These are phyloP conservation scores for Alternaria arbusti DNA, from an alignment of 2,329 filamentous ascomycete genomes.

Conservation along the genomic window DNA sequence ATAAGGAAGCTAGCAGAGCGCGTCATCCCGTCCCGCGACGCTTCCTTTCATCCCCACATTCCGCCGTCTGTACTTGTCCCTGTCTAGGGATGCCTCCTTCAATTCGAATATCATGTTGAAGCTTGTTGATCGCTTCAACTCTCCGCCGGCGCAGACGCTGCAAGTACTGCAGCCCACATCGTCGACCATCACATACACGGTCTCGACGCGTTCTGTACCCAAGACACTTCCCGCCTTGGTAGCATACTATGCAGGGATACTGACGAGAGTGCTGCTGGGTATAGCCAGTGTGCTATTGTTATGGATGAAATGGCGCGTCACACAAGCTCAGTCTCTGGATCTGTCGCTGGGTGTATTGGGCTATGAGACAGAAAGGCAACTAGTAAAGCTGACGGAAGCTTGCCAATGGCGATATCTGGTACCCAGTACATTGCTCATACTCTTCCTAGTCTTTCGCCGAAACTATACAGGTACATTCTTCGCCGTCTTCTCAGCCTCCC, in stretches of 20 bases:
- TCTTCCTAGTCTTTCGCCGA: constrained; percentile 55
- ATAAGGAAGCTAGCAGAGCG: constrained; percentile 6
- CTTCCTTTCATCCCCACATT: constrained; percentile 5
- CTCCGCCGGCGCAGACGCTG: constrained; percentile 36
- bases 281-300: constrained; percentile 48
- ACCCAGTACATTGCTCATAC: constrained; percentile 46
- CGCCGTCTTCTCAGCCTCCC: neutral
- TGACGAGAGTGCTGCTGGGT: constrained; percentile 55
- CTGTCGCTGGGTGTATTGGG: constrained; percentile 6
- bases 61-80: neutral
- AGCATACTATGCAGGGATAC: constrained; percentile 52
- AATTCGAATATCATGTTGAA: constrained; percentile 17
- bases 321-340: constrained; percentile 1
- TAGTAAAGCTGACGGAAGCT: constrained; percentile 47
- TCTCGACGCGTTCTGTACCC: constrained; percentile 74
- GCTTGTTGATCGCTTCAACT: constrained; percentile 31
- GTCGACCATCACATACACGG: constrained; percentile 90
- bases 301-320: constrained; percentile 35
- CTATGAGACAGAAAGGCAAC: constrained; percentile 17
- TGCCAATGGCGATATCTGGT: constrained; percentile 53
- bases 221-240: constrained; percentile 55
- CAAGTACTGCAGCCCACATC: constrained; percentile 61
- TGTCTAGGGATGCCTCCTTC: neutral
- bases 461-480: constrained; percentile 57
- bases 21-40: constrained; percentile 12